Conservation (phyloP, 2,329 filamentous ascomycete genomes). For the Xylariaceae sp. region DNA sequence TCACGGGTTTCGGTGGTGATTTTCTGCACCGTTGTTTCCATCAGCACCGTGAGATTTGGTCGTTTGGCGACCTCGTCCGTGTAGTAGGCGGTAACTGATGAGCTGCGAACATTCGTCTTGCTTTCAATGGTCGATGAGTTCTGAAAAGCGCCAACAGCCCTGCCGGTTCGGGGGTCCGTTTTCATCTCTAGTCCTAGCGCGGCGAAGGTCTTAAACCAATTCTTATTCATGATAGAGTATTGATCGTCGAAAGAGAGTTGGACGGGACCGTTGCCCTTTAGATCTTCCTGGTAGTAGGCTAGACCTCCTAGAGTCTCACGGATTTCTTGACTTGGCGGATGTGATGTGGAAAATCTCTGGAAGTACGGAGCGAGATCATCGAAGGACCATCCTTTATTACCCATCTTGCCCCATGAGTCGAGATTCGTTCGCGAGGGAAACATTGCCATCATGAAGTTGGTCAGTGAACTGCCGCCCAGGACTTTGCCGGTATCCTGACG, state of each 20-base stretch:
- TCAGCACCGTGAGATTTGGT: slow-evolving; percentile 45
- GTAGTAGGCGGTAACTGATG: slow-evolving; percentile 45
- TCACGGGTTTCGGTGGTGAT: slow-evolving; percentile 39
- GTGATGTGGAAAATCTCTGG: slow-evolving; percentile 30
- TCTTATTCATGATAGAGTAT: slow-evolving; percentile 42
- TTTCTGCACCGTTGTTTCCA: slow-evolving; percentile 45
- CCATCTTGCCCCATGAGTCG: slow-evolving; percentile 30
- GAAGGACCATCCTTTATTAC: slow-evolving; percentile 35
- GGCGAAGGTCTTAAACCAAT: slow-evolving; percentile 48
- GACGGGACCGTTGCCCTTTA: slow-evolving; percentile 44
- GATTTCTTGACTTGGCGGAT: slow-evolving; percentile 27
- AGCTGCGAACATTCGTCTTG: slow-evolving; percentile 43
- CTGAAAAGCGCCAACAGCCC: slow-evolving; percentile 44
- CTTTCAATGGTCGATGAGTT: slow-evolving; percentile 43
- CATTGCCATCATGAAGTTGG: slow-evolving; percentile 36
- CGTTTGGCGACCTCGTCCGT: slow-evolving; percentile 41
- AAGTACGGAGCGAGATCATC: slow-evolving; percentile 33
- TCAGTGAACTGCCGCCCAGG: slow-evolving; percentile 43
- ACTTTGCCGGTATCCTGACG: slow-evolving; percentile 44
- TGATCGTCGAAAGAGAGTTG: slow-evolving; percentile 47
- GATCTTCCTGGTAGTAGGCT: slow-evolving; percentile 42
- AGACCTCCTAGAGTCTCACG: slow-evolving; percentile 28
- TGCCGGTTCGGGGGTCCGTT: slow-evolving; percentile 43
- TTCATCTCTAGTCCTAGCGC: slow-evolving; percentile 44
- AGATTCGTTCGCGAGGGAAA: slow-evolving; percentile 31